phyloP scores from a whole-genome alignment of 2,329 filamentous ascomycete genomes.

The Trichoderma atroviride region DNA sequence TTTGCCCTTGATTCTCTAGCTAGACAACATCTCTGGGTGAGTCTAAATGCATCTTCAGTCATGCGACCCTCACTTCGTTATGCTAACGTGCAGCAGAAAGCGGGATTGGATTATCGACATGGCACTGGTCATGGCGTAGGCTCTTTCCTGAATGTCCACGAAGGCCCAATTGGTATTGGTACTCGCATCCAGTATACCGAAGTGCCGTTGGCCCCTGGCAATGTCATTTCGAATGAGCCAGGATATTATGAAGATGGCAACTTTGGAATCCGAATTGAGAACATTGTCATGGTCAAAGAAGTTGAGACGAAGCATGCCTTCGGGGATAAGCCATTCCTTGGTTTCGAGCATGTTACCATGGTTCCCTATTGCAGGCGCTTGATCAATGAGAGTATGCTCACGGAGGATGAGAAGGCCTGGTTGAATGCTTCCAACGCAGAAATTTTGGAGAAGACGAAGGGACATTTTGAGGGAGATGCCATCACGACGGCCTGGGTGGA shows the following conservation, averaged over 20 bases:
- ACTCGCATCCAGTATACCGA: conserved; percentile 90
- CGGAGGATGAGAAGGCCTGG: conserved; percentile 76
- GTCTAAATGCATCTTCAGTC: conserved; percentile 29
- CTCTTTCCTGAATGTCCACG: conserved; percentile 94
- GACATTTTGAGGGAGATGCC: conserved; percentile 72
- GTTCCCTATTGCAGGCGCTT: conserved; percentile 90
- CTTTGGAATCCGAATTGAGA: conserved; percentile 96
- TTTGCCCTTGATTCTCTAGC: conserved; percentile 89
- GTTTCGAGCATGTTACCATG: conserved; percentile 97
- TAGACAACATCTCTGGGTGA: conserved; percentile 87
- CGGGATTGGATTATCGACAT: conserved; percentile 92
- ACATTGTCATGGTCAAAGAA: conserved; percentile 88
- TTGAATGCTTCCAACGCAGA: conserved; percentile 83
- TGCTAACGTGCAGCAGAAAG: conserved; percentile 37
- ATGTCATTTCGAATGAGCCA: conserved; percentile 94
- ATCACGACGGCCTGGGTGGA: conserved; percentile 78
- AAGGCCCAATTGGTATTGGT: conserved; percentile 94
- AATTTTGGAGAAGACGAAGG: conserved; percentile 78
- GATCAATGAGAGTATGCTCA: conserved; percentile 75
- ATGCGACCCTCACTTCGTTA: too few species aligned
- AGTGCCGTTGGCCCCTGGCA: conserved; percentile 84
- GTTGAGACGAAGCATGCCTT: conserved; percentile 86
- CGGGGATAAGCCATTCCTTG: conserved; percentile 90
- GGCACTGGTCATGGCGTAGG: conserved; percentile 96
- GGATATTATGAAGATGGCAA: conserved; percentile 96